Percentiles rank a stretch among this genome's conserved stretches.
These are phyloP conservation scores for Hypholoma fasciculare DNA, from an alignment of 768 basidiomycete species.

Conservation along the genomic window DNA sequence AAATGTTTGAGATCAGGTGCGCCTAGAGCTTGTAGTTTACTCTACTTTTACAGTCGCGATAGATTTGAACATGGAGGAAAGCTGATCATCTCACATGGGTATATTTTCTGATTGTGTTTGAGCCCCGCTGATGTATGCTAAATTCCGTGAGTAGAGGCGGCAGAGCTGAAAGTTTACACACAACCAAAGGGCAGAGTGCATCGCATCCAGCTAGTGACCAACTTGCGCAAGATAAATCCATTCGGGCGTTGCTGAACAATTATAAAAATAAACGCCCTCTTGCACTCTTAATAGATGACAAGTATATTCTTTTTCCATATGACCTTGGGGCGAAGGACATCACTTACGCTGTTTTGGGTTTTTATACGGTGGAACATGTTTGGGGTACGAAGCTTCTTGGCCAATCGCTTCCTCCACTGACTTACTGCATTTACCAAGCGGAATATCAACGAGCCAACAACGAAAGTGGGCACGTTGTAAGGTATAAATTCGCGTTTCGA, in stretches of 20 bases:
- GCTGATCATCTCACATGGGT: conserved; percentile 87
- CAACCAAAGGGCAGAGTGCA: conserved; percentile 36
- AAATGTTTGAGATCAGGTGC: neutral
- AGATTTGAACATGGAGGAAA: conserved; percentile 61
- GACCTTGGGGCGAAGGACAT: conserved; percentile 53
- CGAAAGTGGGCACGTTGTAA: conserved; percentile 52
- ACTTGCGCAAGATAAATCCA: conserved; percentile 65
- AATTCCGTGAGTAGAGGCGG: conserved; percentile 51
- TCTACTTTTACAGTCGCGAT: conserved; percentile 55
- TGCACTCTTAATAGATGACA: conserved; percentile 72
- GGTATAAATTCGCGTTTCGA: conserved; percentile 83
- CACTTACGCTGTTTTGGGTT: conserved; percentile 57
- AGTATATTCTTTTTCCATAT: conserved; percentile 72
- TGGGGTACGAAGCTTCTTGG: conserved; percentile 54
- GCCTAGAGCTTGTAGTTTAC: neutral
- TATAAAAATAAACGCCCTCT: conserved; percentile 56
- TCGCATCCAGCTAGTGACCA: conserved; percentile 62
- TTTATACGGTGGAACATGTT: conserved; percentile 68
- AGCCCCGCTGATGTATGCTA: neutral
- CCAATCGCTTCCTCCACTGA: neutral
- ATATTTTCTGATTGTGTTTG: neutral
- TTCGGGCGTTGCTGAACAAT: conserved; percentile 65
- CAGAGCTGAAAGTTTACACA: conserved; percentile 58
- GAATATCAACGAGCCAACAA: conserved; percentile 59
- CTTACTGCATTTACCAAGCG: conserved; percentile 35